A percentile compares a stretch with the other conserved stretches of the same genome.
phyloP scores from a whole-genome alignment of 2,329 filamentous ascomycete genomes.

The Penicillium oxalicum region DNA sequence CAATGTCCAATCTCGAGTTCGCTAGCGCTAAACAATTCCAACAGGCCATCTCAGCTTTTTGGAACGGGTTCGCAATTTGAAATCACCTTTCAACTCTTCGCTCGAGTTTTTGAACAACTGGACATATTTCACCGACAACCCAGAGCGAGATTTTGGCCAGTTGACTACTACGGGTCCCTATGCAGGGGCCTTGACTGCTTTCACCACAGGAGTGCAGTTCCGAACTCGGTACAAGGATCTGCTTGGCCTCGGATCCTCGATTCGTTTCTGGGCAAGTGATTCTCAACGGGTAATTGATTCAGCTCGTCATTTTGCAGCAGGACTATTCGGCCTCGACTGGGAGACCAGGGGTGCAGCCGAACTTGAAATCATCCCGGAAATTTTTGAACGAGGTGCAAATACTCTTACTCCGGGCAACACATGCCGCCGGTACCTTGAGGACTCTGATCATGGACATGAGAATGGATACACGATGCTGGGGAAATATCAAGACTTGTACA shows the following conservation, averaged over 20 bases:
- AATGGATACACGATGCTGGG: neutral
- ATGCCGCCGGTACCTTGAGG: conserved; percentile 35
- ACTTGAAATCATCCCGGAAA: conserved; percentile 52
- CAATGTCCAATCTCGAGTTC: neutral
- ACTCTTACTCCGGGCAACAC: conserved; percentile 53
- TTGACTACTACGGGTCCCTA: conserved; percentile 52
- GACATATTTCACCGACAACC: conserved; percentile 48
- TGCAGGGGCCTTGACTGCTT: conserved; percentile 50
- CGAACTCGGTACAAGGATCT: conserved; percentile 45
- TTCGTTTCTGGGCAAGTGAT: conserved; percentile 51
- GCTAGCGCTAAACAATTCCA: neutral
- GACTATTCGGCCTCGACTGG: conserved; percentile 51
- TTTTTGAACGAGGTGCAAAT: conserved; percentile 44
- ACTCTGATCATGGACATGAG: conserved; percentile 12
- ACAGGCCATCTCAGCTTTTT: neutral
- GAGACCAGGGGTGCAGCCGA: conserved; percentile 28
- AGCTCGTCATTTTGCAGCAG: conserved; percentile 49
- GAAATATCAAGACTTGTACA: neutral
- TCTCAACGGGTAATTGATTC: conserved; percentile 52
- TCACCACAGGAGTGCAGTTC: conserved; percentile 50
- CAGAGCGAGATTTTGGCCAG: conserved; percentile 46
- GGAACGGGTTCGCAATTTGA: neutral
- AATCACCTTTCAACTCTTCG: conserved; percentile 34
- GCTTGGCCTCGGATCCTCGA: conserved; percentile 18
- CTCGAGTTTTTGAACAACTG: conserved; percentile 51